Base-by-base conservation (phyloP, 345 rosid genomes). In the Carallia brachiata region DNA sequence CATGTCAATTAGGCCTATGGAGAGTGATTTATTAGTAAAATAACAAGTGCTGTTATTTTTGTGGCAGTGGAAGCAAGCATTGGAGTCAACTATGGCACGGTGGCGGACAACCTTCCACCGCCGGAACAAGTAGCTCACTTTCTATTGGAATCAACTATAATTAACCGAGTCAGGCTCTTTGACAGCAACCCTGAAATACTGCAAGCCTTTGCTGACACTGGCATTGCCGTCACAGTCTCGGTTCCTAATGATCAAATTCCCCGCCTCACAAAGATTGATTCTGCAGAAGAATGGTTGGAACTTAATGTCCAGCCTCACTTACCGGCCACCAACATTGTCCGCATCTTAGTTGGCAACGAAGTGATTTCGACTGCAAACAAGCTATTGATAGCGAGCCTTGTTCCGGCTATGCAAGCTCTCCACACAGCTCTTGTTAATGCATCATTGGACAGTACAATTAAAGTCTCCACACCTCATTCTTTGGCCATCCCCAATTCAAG, bases 271-370 rank as follows among this genome's bases (percentile, higher is more conserved):
- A 87, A 81, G 37, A 77, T 86, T 18, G 67, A 48, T 65, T 81
- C 73, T 44, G 85, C 97, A 15, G 80, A 84, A 72, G 78, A 83
- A 70, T 94, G 97, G 98, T 58, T 94, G 34, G 68, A 75, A 56
- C 62, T 71, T 56, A 76, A 86, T 19, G 76, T 94, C 83, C 76
- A 75, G 68, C 88, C 95, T 17, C 70, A 86, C 80, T 54, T 74
- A 27, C 93, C 90, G 0, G 80, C 90, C 15, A 91, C 96, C 16
- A 84, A 87, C 61, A 83, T 94, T 3, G 82, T 87, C 79, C 80
- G 97, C 5, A 81, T 94, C 70, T 79, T 94, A 53, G 89, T 94
- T 2, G 98, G 98, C 52, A 94, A 91, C 66, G 98, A 94, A 74
- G 95, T 91, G 0, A 28, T 94, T 37, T 72, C 96, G 53, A 81